These are phyloP conservation scores for Lachnellula arida DNA, from an alignment of 2,329 filamentous ascomycete species.

Conservation along the genomic window DNA sequence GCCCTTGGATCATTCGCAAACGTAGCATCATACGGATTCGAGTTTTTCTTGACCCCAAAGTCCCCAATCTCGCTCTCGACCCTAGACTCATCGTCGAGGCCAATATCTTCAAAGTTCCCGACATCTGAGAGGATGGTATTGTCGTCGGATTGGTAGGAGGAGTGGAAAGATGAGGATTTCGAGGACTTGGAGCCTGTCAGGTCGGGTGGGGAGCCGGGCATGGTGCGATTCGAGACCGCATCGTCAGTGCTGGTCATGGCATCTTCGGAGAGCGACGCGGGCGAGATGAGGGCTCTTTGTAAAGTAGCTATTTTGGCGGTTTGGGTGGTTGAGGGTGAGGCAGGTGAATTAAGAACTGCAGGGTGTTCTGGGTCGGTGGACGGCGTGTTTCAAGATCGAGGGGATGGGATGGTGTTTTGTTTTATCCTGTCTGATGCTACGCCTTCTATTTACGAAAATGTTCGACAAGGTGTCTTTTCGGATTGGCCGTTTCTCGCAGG, in stretches of 20 bases:
- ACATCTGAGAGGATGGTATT: constrained; percentile 66
- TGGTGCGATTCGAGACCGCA: constrained; percentile 20
- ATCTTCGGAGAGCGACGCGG: constrained; percentile 25
- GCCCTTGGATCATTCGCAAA: constrained; percentile 23
- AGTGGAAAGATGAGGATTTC: constrained; percentile 84
- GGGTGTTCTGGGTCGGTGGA: neutral
- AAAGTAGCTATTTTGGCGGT: constrained; percentile 32
- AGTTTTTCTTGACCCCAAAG: constrained; percentile 25
- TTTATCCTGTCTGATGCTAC: too few relatives aligned
- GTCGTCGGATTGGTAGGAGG: constrained; percentile 68
- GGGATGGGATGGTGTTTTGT: neutral
- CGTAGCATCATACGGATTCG: constrained; percentile 27
- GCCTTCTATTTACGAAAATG: too few relatives aligned
- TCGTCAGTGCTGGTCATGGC: constrained; percentile 26
- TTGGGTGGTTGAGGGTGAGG: neutral
- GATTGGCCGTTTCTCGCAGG: too few relatives aligned
- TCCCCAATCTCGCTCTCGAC: constrained; percentile 27
- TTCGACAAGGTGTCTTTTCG: too few relatives aligned
- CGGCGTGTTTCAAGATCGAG: constrained; percentile 3
- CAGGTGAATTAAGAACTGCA: neutral
- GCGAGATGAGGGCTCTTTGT: constrained; percentile 23
- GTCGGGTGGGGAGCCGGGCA: constrained; percentile 67
- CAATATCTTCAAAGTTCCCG: constrained; percentile 90
- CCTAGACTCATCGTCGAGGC: constrained; percentile 64
- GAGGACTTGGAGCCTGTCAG: constrained; percentile 84